Conservation (phyloP, 768 basidiomycete genomes). For the Mycena galopus region DNA sequence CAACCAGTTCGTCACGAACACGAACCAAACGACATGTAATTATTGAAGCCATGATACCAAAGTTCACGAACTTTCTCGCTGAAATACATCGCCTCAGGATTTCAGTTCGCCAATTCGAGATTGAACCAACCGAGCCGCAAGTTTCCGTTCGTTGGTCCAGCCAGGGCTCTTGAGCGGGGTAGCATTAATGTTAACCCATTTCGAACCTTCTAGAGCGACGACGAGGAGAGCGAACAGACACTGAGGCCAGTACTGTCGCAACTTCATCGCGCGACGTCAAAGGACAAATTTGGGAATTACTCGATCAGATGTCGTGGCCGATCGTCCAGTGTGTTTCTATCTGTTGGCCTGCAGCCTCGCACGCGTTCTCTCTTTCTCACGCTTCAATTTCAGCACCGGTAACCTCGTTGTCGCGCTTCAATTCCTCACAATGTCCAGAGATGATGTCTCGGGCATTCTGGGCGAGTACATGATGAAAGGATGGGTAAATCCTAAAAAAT, state of each 20-base stretch:
- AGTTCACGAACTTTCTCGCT: slow-evolving; percentile 82
- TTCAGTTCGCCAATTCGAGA: background rate
- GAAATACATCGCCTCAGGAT: slow-evolving; percentile 12
- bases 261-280: slow-evolving; percentile 55
- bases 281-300: slow-evolving; percentile 9
- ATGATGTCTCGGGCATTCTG: slow-evolving; percentile 70
- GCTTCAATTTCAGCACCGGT: too few relatives aligned
- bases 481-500: slow-evolving; percentile 63
- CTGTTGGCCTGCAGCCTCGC: background rate
- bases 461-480: slow-evolving; percentile 83
- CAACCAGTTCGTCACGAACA: slow-evolving; percentile 21
- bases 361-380: too few relatives aligned
- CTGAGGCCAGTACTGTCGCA: slow-evolving; percentile 67
- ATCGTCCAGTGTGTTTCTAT: background rate
- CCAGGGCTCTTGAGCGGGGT: slow-evolving; percentile 49
- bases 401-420: too few relatives aligned
- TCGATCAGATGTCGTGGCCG: slow-evolving; percentile 17
- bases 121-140: slow-evolving; percentile 64
- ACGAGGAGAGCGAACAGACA: slow-evolving; percentile 57
- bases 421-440: slow-evolving; percentile 36
- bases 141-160: slow-evolving; percentile 73
- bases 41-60: slow-evolving; percentile 92
- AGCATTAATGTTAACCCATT: slow-evolving; percentile 49
- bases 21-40: slow-evolving; percentile 88
- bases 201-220: slow-evolving; percentile 50